Base-by-base conservation (phyloP, 192 early-diverging fungal species). In the Umbelopsis sp. region DNA sequence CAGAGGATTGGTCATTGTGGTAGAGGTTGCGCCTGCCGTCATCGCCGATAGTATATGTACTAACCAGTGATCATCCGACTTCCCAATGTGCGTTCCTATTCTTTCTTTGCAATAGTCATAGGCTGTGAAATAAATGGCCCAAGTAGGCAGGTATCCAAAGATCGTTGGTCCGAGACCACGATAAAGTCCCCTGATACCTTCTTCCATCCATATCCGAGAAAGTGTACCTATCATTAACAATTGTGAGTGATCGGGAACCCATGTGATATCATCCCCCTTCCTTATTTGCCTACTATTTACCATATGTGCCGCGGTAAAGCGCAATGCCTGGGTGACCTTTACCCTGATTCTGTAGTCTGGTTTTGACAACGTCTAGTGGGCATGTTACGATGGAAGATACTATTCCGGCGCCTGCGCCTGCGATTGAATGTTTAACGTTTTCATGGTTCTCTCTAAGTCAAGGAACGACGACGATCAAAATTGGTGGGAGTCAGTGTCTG, bases 331-430 rank as follows among this genome's bases (percentile, higher is more conserved):
- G 62, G 38, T 73, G 41, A 17, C 71, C 41, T 22, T 70, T 69
- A 47, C 80, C 83, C 74, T 96, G 94, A 77, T 98, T 96, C 81
- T 98, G 97, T 59, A 97, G 81, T 43, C 97, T 84, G 25, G 96
- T 93, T 72, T 98, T 98, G 51, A 96, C 92, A 24, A 98, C 94
- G 79, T 98, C 97, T 29, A 98, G 79, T 6, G 97, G 97, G 79
- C 94, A 94, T 11, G 92, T 94, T 21, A 95, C 87, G 21, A 93
- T 82, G 7, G 94, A 91, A 16, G 93, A 89, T 29, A 94, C 92
- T 74, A 87, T 82, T 66, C 94, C 95, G 25, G 92, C 91, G 32
- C 86, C 89, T 7, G 93, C 95, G 50, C 95, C 95, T 29, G 95
- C 91, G 68, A 94, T 77, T 9, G 92, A 89, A 75, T 91, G 90